Conservation (phyloP, 768 basidiomycete species). For the Lactarius sp. region DNA sequence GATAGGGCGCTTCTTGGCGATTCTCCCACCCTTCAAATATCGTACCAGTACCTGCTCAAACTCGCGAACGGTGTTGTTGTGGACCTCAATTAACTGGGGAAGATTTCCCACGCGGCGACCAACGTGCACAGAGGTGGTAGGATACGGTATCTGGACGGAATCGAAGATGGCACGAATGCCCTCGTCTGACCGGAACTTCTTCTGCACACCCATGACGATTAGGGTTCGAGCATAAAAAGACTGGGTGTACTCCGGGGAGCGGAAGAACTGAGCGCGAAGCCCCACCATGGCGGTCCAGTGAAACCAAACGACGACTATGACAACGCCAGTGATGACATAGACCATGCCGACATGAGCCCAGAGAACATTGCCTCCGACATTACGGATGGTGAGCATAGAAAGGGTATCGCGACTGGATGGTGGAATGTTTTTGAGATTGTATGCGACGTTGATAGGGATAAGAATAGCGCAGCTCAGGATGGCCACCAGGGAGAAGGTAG, state of each 20-base stretch:
- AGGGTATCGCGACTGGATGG: constrained; percentile 52
- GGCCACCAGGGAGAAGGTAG: constrained; percentile 62
- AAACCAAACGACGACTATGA: constrained; percentile 64
- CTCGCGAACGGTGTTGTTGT: constrained; percentile 91
- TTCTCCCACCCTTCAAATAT: constrained; percentile 79
- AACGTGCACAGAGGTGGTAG: constrained; percentile 86
- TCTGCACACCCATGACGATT: constrained; percentile 72
- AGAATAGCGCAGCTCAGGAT: constrained; percentile 64
- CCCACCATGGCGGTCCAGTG: constrained; percentile 77
- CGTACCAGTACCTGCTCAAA: constrained; percentile 85
- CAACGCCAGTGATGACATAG: constrained; percentile 73
- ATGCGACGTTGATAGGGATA: constrained; percentile 81
- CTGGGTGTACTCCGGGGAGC: constrained; percentile 79
- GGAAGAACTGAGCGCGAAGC: constrained; percentile 84
- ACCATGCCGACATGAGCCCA: constrained; percentile 82
- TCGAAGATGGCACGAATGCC: constrained; percentile 77
- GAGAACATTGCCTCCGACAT: constrained; percentile 64
- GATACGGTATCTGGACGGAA: constrained; percentile 69
- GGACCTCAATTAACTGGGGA: constrained; percentile 85
- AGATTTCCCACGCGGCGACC: constrained; percentile 83
- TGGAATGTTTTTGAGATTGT: constrained; percentile 67
- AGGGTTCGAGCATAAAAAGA: constrained; percentile 94
- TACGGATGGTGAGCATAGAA: constrained; percentile 81
- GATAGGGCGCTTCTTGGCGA: constrained; percentile 77
- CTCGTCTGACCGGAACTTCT: constrained; percentile 77